Evolutionary conservation across 2,329 filamentous ascomycete species (phyloP).

Genomic region (Cryphonectria nitschkei): DNA sequence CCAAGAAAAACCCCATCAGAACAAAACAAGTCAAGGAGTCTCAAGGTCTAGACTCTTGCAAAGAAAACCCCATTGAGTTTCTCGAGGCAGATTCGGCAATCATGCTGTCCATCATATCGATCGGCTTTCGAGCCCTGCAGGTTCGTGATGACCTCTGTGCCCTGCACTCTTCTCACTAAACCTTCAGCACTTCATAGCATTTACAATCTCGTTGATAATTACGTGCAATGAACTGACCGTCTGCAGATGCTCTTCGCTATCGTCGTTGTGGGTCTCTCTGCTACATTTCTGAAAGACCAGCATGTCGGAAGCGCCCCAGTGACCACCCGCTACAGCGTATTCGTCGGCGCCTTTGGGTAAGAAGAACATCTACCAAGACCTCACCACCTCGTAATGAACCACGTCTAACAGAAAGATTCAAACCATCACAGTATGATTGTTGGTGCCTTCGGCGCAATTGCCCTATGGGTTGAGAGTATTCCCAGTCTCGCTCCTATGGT

Average conservation of each 20-base stretch:
- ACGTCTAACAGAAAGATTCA: neutral
- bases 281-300: slow-evolving; percentile 37
- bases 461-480: slow-evolving; percentile 37
- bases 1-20: neutral
- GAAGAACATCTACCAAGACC: neutral
- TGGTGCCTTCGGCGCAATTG: slow-evolving; percentile 35
- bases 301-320: slow-evolving; percentile 33
- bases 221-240: neutral
- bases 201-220: neutral
- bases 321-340: slow-evolving; percentile 40
- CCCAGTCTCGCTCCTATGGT: slow-evolving; percentile 34
- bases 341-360: slow-evolving; percentile 38
- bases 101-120: slow-evolving; percentile 8
- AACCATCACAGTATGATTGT: slow-evolving; percentile 33
- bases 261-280: slow-evolving; percentile 39
- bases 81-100: too few species aligned
- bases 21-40: neutral
- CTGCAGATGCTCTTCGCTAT: slow-evolving; percentile 38
- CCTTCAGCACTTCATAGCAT: neutral
- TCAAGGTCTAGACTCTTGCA: neutral
- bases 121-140: neutral
- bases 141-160: neutral
- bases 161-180: neutral
- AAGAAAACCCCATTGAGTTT: neutral
- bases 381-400: neutral